Conservation (phyloP, 352 stramenopile genomes). For the Pythium monospermum region DNA sequence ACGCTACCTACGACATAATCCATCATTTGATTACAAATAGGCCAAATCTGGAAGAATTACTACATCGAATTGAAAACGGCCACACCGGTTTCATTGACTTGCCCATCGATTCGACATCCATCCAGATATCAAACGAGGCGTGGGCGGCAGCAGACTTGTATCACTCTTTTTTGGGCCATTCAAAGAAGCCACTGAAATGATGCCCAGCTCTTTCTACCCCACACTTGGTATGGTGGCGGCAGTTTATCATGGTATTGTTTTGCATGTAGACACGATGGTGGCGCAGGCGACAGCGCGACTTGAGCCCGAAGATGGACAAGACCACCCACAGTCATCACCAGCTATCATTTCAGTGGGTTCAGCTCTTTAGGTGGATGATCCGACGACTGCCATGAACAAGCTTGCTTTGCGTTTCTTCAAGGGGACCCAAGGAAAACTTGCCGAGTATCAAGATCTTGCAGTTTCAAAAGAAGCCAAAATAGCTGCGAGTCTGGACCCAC, state of each 20-base stretch:
- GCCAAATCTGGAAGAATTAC: neutral
- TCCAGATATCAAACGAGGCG: neutral
- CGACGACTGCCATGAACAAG: slow-evolving; percentile 1
- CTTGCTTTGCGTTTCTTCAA: slow-evolving; percentile 12
- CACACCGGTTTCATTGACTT: neutral
- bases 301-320: neutral
- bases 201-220: slow-evolving; percentile 12
- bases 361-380: neutral
- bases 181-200: slow-evolving; percentile 13
- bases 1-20: slow-evolving; percentile 1
- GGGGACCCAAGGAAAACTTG: slow-evolving; percentile 1
- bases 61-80: neutral
- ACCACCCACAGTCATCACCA: neutral
- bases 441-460: slow-evolving; percentile 17
- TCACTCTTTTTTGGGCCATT: slow-evolving; percentile 10
- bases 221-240: slow-evolving; percentile 14
- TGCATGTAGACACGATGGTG: neutral
- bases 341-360: neutral
- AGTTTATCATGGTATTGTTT: neutral
- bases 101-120: neutral
- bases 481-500: too few species aligned
- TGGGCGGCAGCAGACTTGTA: slow-evolving; percentile 2
- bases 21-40: neutral
- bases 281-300: neutral
- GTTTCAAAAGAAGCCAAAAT: too few species aligned